A percentile compares a stretch with the other conserved stretches of the same genome.
Evolutionary conservation across 495 filamentous ascomycete species (phyloP).

Genomic region (Penicillium herquei): DNA sequence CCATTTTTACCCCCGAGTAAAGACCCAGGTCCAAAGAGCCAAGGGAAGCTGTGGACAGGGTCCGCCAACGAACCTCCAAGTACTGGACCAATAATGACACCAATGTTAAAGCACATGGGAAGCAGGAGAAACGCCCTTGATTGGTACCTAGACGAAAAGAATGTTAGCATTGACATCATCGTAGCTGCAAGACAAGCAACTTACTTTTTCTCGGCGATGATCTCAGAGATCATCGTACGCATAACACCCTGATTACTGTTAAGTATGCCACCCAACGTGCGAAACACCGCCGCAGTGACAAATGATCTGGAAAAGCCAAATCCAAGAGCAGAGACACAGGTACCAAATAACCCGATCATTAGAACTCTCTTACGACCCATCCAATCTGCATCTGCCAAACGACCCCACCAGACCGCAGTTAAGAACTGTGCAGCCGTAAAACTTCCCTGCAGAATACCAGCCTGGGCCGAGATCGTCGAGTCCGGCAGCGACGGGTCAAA

Average conservation of each 20-base stretch:
- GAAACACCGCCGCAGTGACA: slow-evolving; percentile 63
- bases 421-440: slow-evolving; percentile 78
- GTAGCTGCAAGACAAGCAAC: background rate
- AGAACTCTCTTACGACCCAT: slow-evolving; percentile 76
- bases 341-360: slow-evolving; percentile 70
- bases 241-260: slow-evolving; percentile 84
- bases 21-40: slow-evolving; percentile 62
- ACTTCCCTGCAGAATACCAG: slow-evolving; percentile 69
- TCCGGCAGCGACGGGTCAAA: slow-evolving; percentile 63
- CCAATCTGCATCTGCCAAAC: slow-evolving; percentile 65
- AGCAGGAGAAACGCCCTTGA: slow-evolving; percentile 75
- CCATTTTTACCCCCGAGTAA: slow-evolving; percentile 49
- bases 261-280: slow-evolving; percentile 69
- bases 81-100: slow-evolving; percentile 65
- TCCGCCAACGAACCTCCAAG: slow-evolving; percentile 72
- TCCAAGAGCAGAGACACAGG: slow-evolving; percentile 67
- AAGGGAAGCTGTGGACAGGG: slow-evolving; percentile 61
- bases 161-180: background rate
- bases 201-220: slow-evolving; percentile 64
- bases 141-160: slow-evolving; percentile 50
- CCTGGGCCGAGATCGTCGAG: slow-evolving; percentile 70
- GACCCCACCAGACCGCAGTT: slow-evolving; percentile 78
- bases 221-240: slow-evolving; percentile 80
- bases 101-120: slow-evolving; percentile 76
- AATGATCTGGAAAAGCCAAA: slow-evolving; percentile 78